These are phyloP conservation scores for Psilocybe mexicana DNA, from an alignment of 1,284 basidiomycete species.

Conservation along the genomic window DNA sequence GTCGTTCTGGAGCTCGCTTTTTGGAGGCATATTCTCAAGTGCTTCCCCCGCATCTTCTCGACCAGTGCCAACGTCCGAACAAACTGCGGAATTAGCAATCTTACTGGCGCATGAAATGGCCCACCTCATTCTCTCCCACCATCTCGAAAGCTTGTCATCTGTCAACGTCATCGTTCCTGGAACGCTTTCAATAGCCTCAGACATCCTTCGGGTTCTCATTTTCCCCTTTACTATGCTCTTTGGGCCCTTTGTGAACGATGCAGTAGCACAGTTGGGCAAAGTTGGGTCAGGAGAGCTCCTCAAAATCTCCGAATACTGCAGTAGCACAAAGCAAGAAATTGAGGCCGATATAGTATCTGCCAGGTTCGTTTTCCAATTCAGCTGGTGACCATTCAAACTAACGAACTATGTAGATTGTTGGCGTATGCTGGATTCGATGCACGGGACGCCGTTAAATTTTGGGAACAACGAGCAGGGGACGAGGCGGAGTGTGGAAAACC, in stretches of 20 bases:
- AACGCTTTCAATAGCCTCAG: constrained; percentile 72
- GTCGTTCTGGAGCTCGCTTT: constrained; percentile 51
- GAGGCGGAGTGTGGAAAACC: constrained; percentile 32
- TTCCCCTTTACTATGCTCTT: constrained; percentile 89
- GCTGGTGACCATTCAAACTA: constrained; percentile 5
- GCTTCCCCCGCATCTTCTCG: constrained; percentile 36
- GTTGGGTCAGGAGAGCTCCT: constrained; percentile 73
- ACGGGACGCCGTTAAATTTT: constrained; percentile 69
- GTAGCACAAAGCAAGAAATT: constrained; percentile 75
- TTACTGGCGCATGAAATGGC: constrained; percentile 88
- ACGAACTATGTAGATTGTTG: constrained; percentile 55
- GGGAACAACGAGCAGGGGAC: constrained; percentile 53
- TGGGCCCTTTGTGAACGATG: constrained; percentile 90
- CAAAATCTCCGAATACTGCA: constrained; percentile 70
- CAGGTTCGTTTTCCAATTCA: constrained; percentile 45
- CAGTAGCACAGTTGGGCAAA: constrained; percentile 78
- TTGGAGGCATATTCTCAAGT: constrained; percentile 45
- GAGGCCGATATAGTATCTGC: constrained; percentile 90
- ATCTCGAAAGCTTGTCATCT: constrained; percentile 85
- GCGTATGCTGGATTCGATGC: constrained; percentile 88
- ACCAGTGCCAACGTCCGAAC: constrained; percentile 70
- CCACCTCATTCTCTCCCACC: constrained; percentile 85
- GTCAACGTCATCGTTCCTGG: constrained; percentile 81
- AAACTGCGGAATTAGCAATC: constrained; percentile 82
- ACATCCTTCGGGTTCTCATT: constrained; percentile 72